Conservation (phyloP, 768 basidiomycete species). For the Rhizopogon vinicolor region DNA sequence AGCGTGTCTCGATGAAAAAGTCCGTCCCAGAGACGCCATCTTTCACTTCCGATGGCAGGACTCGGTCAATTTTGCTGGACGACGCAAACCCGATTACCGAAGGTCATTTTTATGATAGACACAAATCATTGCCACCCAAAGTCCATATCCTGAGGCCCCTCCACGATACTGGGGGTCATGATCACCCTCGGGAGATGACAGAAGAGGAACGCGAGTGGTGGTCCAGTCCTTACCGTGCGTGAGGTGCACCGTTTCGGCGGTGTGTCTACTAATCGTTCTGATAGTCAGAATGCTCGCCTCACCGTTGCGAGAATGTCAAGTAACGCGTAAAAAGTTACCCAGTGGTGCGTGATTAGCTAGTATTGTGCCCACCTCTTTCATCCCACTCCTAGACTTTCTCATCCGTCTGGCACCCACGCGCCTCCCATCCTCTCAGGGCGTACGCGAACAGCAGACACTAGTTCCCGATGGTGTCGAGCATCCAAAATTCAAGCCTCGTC, state of each 20-base stretch:
- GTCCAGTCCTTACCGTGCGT: slow-evolving; percentile 73
- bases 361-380: slow-evolving; percentile 1
- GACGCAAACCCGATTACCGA: slow-evolving; percentile 50
- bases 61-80: slow-evolving; percentile 60
- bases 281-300: slow-evolving; percentile 70
- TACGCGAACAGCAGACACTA: slow-evolving; percentile 25
- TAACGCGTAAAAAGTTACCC: slow-evolving; percentile 50
- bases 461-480: slow-evolving; percentile 67
- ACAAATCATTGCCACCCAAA: slow-evolving; percentile 56
- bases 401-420: slow-evolving; percentile 52
- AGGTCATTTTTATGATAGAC: slow-evolving; percentile 42
- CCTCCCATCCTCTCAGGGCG: slow-evolving; percentile 28
- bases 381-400: slow-evolving; percentile 49
- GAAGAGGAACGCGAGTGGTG: slow-evolving; percentile 59
- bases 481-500: slow-evolving; percentile 48
- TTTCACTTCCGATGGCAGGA: slow-evolving; percentile 37
- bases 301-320: slow-evolving; percentile 53
- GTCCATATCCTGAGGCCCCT: slow-evolving; percentile 26
- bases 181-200: slow-evolving; percentile 55
- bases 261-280: neutral
- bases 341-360: slow-evolving; percentile 36
- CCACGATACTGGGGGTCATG: slow-evolving; percentile 20
- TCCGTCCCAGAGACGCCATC: slow-evolving; percentile 36
- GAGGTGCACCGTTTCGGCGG: neutral
- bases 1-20: slow-evolving; percentile 31